Evolutionary conservation across 192 early-diverging fungal genomes (phyloP).

Genomic region (Backusella morwellensis): DNA sequence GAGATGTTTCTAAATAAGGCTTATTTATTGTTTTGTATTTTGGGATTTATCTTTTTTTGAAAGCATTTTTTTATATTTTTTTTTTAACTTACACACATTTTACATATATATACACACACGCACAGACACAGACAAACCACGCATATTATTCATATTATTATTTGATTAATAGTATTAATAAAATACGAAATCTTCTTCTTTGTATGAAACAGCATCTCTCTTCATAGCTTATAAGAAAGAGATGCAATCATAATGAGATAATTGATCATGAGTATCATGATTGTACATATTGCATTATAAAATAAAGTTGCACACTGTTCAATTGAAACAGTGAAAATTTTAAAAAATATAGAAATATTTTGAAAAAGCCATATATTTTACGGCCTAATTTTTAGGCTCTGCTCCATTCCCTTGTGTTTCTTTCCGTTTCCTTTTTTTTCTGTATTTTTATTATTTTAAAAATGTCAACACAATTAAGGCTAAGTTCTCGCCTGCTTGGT

Average conservation of each 20-base stretch:
- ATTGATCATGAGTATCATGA: not conserved
- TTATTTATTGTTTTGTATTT: not conserved
- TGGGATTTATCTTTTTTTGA: not conserved
- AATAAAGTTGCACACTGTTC: no score
- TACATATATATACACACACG: not conserved
- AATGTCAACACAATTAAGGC: slow-evolving; percentile 15
- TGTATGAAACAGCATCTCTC: not conserved
- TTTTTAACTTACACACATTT: not conserved
- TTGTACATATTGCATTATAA: not conserved
- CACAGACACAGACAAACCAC: not conserved
- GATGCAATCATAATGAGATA: not conserved
- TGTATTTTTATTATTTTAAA: not conserved
- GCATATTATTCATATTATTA: not conserved
- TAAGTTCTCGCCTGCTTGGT: slow-evolving; percentile 6
- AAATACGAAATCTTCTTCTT: not conserved
- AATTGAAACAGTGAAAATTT: no score
- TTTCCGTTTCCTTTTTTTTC: not conserved
- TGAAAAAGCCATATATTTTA: no score
- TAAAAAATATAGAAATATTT: not conserved
- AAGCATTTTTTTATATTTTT: not conserved
- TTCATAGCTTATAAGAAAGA: not conserved
- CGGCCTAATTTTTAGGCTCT: not conserved
- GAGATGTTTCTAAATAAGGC: slow-evolving; percentile 9
- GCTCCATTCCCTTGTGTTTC: not conserved
- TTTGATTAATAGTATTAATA: not conserved